Evolutionary conservation across 169 alveolate species (phyloP).

Genomic region (Blepharisma undulans): DNA sequence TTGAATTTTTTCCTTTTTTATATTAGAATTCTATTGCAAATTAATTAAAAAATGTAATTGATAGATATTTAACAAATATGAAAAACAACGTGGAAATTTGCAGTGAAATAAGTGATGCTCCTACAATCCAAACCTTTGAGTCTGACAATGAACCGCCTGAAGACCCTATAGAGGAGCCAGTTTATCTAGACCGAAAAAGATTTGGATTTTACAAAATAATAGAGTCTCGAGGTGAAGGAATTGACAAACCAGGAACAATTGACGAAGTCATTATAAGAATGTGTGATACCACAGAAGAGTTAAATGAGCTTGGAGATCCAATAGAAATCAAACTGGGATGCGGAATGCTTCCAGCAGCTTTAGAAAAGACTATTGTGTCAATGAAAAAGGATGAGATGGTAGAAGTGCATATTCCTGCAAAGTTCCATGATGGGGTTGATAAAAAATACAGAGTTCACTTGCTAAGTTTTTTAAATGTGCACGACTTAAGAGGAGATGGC

Average conservation of each 20-base stretch:
- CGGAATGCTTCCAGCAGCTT: neutral
- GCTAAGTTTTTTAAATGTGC: neutral
- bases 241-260: conserved; percentile 33
- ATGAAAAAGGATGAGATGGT: conserved; percentile 15
- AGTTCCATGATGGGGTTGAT: neutral
- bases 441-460: neutral
- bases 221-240: neutral
- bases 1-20: too few species aligned
- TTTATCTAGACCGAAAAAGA: neutral
- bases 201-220: conserved; percentile 18
- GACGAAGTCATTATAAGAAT: conserved; percentile 16
- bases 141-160: conserved; percentile 26
- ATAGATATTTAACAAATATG: neutral
- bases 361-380: neutral
- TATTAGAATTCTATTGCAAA: neutral
- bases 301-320: neutral
- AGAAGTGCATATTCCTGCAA: conserved; percentile 9
- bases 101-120: neutral
- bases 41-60: neutral
- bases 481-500: neutral
- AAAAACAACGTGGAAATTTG: neutral
- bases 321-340: neutral
- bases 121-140: neutral
- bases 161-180: conserved; percentile 32
- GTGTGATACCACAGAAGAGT: conserved; percentile 11